These are phyloP conservation scores for Bryoerythrophyllum caledonicum DNA, from an alignment of 225 moss, liverwort and hornwort species.

Conservation along the genomic window DNA sequence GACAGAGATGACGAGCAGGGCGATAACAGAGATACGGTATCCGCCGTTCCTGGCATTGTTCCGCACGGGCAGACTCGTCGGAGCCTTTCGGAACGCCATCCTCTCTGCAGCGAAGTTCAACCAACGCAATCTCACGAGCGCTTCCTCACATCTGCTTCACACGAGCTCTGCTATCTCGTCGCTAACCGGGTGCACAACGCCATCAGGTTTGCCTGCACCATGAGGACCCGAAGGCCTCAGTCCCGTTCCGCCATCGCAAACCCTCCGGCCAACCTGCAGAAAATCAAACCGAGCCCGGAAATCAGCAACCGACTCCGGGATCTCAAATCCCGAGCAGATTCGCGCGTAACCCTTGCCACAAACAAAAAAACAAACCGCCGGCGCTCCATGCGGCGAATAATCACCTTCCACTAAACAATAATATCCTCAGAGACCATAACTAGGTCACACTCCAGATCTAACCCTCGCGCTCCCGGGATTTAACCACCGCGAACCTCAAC, in stretches of 20 bases:
- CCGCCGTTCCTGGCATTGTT: conserved; percentile 43
- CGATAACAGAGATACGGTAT: conserved; percentile 42
- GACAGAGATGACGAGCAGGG: conserved; percentile 43
- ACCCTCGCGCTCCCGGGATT: background rate
- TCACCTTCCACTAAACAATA: background rate
- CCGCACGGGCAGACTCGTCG: conserved; percentile 34
- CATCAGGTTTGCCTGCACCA: background rate
- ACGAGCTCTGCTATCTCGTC: background rate
- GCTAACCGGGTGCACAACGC: background rate
- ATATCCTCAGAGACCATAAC: background rate
- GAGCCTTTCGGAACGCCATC: conserved; percentile 48
- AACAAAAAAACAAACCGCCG: background rate
- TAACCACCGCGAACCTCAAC: background rate
- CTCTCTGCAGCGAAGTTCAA: conserved; percentile 15
- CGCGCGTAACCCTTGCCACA: background rate
- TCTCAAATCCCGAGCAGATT: background rate
- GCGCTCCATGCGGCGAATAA: background rate
- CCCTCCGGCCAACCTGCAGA: background rate
- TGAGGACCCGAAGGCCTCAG: background rate
- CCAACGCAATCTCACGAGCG: conserved; percentile 11
- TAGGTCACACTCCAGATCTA: conserved; percentile 13
- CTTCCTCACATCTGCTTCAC: conserved; percentile 17
- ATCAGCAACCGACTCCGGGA: background rate
- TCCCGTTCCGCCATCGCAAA: background rate
- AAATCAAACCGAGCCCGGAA: background rate